phyloP scores from a whole-genome alignment of 129 eudicot species.

The Calendula officinalis region DNA sequence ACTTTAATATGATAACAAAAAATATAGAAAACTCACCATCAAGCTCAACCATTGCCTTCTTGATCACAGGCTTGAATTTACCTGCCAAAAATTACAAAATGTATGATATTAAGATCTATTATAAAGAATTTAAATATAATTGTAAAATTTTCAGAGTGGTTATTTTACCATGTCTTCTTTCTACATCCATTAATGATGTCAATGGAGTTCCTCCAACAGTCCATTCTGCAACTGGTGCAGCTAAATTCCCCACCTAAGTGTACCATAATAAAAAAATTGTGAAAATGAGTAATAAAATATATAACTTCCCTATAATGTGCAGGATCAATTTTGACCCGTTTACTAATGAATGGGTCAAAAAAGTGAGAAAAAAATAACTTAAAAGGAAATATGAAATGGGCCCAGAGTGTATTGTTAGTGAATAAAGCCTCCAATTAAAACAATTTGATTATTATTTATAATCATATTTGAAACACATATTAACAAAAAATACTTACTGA shows the following conservation, averaged over 20 bases:
- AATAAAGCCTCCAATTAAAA: no score
- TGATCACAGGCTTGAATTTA: conserved; percentile 91
- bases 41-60: conserved; percentile 99
- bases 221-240: conserved; percentile 96
- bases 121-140: not conserved
- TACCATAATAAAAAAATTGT: not conserved
- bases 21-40: conserved; percentile 51
- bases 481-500: conserved; percentile 54
- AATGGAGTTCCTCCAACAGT: conserved; percentile 94
- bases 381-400: no score
- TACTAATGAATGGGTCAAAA: not conserved
- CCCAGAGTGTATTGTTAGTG: no score
- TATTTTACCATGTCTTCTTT: conserved; percentile 91
- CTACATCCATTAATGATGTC: conserved; percentile 94
- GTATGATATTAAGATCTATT: not conserved
- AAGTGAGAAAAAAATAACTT: not conserved
- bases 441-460: no score
- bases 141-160: not conserved
- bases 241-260: conserved; percentile 81
- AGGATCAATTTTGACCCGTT: no score
- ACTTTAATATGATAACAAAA: not conserved
- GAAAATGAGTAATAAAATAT: no score
- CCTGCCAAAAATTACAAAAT: conserved; percentile 44
- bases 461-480: no score
- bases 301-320: no score